phyloP scores from a whole-genome alignment of 2,329 filamentous ascomycete genomes.

The Ceratocystis papillata region DNA sequence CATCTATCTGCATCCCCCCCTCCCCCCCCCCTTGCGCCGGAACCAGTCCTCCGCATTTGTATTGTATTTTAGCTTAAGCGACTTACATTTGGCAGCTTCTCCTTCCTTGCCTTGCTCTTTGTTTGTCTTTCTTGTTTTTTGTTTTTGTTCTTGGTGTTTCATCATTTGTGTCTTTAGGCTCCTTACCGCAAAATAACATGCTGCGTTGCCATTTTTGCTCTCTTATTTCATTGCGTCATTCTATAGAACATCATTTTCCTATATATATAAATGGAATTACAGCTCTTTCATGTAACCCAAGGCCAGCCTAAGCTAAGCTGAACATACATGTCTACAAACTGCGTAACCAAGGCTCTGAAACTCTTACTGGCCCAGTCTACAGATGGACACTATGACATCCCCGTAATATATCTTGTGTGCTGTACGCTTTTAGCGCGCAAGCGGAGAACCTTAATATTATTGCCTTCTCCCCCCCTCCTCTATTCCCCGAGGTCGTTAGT shows the following conservation, averaged over 20 bases:
- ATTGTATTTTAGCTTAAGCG: conserved; percentile 6
- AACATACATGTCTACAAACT: background rate
- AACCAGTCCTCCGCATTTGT: conserved; percentile 11
- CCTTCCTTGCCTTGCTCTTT: background rate
- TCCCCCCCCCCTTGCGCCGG: background rate
- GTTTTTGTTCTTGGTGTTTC: background rate
- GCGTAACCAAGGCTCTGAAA: background rate
- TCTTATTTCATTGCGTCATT: background rate
- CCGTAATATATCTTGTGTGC: too few species aligned
- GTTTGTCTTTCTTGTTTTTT: background rate
- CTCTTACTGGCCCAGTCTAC: background rate
- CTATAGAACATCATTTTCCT: background rate
- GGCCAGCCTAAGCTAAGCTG: background rate
- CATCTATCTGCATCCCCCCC: background rate
- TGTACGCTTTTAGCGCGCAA: too few species aligned
- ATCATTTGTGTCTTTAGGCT: background rate
- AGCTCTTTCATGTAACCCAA: background rate
- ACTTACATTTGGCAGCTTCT: background rate
- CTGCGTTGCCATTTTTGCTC: background rate
- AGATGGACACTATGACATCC: background rate
- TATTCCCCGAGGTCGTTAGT: conserved; percentile 47
- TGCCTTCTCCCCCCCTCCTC: background rate
- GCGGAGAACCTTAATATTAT: too few species aligned
- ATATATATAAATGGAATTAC: background rate
- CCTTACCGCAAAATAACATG: background rate